These are phyloP conservation scores for Lentinula sp. DNA, from an alignment of 768 basidiomycete genomes.

Conservation along the genomic window DNA sequence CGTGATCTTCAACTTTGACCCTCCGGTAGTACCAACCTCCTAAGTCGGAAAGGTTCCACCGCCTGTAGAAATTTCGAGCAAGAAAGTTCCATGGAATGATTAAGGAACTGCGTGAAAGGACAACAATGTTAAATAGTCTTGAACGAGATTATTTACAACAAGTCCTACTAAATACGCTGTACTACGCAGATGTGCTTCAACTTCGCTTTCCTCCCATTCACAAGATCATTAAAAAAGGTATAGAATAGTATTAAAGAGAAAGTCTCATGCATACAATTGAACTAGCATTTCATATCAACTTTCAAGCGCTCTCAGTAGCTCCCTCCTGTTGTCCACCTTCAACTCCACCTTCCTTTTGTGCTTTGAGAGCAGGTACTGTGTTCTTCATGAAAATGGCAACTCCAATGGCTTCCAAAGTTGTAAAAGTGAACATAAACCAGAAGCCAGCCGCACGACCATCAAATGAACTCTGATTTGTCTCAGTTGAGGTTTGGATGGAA, in stretches of 20 bases:
- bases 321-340: not conserved
- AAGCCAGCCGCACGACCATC: slow-evolving; percentile 37
- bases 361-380: not conserved
- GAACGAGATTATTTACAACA: no score
- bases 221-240: not conserved
- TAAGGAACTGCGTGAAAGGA: no score
- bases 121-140: no score
- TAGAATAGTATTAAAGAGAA: not conserved
- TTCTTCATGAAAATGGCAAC: slow-evolving; percentile 4
- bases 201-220: no score
- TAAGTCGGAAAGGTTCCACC: no score
- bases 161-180: no score
- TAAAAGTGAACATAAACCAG: slow-evolving; percentile 36
- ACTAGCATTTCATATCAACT: not conserved
- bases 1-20: no score
- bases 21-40: no score
- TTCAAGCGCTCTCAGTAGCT: not conserved
- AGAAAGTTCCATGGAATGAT: no score
- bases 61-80: no score
- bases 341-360: not conserved
- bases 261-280: not conserved
- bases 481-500: slow-evolving; percentile 41
- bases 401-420: not conserved
- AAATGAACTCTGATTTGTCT: slow-evolving; percentile 22
- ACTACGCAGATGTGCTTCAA: no score